Evolutionary conservation across 2,329 filamentous ascomycete species (phyloP).

Genomic region (Fusarium tricinctum): DNA sequence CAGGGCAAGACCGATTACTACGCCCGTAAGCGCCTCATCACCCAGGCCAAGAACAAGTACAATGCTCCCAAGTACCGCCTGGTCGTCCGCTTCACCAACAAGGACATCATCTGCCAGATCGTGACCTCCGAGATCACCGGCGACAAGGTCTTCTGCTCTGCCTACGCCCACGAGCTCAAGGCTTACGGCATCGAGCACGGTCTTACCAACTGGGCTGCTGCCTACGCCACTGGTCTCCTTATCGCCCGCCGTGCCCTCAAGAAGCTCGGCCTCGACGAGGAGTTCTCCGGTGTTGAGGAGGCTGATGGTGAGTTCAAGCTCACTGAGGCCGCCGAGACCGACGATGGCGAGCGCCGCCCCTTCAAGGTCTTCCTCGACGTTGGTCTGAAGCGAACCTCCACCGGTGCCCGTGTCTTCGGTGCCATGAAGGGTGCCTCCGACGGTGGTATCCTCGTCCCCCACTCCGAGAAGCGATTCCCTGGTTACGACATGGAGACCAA

Average conservation of each 20-base stretch:
- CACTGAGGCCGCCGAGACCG: conserved; percentile 87
- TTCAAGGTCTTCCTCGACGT: conserved; percentile 99
- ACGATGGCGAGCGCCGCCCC: conserved; percentile 90
- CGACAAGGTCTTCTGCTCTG: conserved; percentile 94
- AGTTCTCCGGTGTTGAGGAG: conserved; percentile 97
- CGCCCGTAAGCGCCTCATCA: conserved; percentile 98
- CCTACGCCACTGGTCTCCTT: conserved; percentile 96
- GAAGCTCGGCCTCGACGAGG: conserved; percentile 96
- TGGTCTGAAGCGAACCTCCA: conserved; percentile 96
- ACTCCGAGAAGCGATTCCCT: conserved; percentile 99
- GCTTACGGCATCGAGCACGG: conserved; percentile 98
- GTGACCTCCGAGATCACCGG: conserved; percentile 95
- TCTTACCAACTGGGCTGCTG: conserved; percentile 99
- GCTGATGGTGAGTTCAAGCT: conserved; percentile 94
- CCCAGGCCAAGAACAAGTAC: conserved; percentile 99
- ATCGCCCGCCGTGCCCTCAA: conserved; percentile 95
- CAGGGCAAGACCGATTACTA: conserved; percentile 99
- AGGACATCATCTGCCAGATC: conserved; percentile 99
- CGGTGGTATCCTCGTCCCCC: conserved; percentile 95
- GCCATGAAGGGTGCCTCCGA: conserved; percentile 99
- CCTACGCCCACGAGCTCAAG: conserved; percentile 98
- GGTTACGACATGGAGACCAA: conserved; percentile 97
- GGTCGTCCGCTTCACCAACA: conserved; percentile 99
- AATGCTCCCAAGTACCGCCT: conserved; percentile 99
- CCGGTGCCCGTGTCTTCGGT: conserved; percentile 98